These are phyloP conservation scores for Tetradesmus obliquus DNA, from an alignment of 139 green algal genomes.

Conservation along the genomic window DNA sequence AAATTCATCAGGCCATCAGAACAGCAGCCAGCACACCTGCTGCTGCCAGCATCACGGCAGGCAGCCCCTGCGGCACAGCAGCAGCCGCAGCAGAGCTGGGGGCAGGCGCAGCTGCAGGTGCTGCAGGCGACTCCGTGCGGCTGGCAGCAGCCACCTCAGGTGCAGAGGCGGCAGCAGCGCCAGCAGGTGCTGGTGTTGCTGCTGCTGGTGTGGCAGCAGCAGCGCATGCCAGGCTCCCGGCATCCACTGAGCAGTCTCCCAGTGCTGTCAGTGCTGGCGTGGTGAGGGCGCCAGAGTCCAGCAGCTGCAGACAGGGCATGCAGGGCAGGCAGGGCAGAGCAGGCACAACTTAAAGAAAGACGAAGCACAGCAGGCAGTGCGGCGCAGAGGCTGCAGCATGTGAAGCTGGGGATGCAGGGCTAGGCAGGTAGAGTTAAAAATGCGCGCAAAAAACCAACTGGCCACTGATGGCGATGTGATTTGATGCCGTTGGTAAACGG, in stretches of 20 bases:
- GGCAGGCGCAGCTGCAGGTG: not conserved
- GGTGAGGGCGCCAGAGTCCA: conserved; percentile 22
- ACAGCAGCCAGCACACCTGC: not conserved
- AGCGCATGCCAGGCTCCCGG: not conserved
- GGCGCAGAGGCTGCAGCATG: no score
- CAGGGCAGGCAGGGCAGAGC: not conserved
- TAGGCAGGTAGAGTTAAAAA: no score
- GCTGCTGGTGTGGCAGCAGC: not conserved
- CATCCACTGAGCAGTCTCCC: not conserved
- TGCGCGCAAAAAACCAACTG: no score
- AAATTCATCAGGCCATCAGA: not conserved
- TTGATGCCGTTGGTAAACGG: no score
- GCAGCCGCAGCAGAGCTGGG: not conserved
- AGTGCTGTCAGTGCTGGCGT: not conserved
- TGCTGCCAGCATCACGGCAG: not conserved
- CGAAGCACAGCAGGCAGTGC: no score
- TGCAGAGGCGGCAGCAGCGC: no score
- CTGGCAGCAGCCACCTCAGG: not conserved
- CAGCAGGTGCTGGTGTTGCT: not conserved
- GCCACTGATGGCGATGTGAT: no score
- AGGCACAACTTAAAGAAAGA: not conserved
- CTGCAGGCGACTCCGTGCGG: not conserved
- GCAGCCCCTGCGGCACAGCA: not conserved
- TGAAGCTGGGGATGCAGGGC: no score
- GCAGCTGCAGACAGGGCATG: not conserved